Percentiles rank a stretch among this genome's conserved stretches.
Evolutionary conservation across 345 rosid species (phyloP).

Genomic region (Angophora floribunda): DNA sequence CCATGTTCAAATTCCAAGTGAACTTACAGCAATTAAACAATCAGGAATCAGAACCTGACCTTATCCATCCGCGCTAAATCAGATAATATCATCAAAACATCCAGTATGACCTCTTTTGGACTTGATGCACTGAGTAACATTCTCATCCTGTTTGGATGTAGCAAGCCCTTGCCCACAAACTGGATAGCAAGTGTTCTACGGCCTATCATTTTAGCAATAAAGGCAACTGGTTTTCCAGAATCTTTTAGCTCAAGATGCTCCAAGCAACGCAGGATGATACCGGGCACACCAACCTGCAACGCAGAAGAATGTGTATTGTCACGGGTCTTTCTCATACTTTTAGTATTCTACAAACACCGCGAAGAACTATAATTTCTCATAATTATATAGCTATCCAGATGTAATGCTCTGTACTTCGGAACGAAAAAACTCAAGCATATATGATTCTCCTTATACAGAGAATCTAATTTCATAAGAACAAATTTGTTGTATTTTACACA

Average conservation of each 20-base stretch:
- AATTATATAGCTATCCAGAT: background rate
- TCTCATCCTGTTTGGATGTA: conserved; percentile 68
- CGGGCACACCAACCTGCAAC: conserved; percentile 68
- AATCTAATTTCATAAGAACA: background rate
- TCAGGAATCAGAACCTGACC: conserved; percentile 33
- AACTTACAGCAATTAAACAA: background rate
- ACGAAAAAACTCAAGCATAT: background rate
- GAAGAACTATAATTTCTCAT: background rate
- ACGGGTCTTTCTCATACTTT: background rate
- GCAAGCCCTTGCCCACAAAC: conserved; percentile 74
- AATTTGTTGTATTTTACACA: background rate
- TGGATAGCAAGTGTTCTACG: conserved; percentile 76
- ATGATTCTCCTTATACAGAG: background rate
- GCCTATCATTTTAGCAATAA: conserved; percentile 83
- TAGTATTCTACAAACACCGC: background rate
- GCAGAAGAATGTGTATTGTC: background rate
- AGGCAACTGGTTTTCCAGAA: conserved; percentile 78
- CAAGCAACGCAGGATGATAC: conserved; percentile 57
- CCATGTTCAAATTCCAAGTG: background rate
- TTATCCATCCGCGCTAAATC: conserved; percentile 94
- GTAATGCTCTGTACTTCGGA: background rate
- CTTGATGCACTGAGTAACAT: conserved; percentile 59
- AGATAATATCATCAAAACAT: conserved; percentile 82
- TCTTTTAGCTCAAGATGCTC: conserved; percentile 77
- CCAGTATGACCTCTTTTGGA: conserved; percentile 77